Conservation (phyloP, 306 rosid genomes). For the Pterocarpus santalinus region DNA sequence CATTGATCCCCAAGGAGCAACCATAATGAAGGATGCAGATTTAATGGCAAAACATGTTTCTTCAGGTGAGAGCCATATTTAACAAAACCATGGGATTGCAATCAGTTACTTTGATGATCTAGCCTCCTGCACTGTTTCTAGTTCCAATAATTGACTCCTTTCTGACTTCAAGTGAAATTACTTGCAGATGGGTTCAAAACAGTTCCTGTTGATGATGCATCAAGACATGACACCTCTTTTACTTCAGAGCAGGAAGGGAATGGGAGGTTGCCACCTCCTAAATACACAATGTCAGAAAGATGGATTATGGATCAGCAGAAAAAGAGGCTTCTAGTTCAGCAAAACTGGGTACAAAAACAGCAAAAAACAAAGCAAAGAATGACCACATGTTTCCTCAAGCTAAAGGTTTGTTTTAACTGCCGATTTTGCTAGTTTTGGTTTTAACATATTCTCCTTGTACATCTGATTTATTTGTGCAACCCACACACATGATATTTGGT, state of each 20-base stretch:
- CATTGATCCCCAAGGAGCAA: constrained; percentile 59
- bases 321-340: constrained; percentile 73
- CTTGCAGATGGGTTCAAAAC: constrained; percentile 45
- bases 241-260: constrained; percentile 67
- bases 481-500: constrained; percentile 19
- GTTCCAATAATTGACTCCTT: constrained; percentile 48
- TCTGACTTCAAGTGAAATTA: constrained; percentile 35
- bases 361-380: constrained; percentile 80
- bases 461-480: constrained; percentile 28
- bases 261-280: constrained; percentile 66
- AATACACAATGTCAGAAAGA: constrained; percentile 88
- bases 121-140: constrained; percentile 28
- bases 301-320: constrained; percentile 88
- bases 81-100: constrained; percentile 8
- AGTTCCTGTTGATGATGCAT: constrained; percentile 45
- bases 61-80: constrained; percentile 63
- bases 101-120: constrained; percentile 26
- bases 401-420: constrained; percentile 69
- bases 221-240: constrained; percentile 46
- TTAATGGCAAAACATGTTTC: constrained; percentile 61
- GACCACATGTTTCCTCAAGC: constrained; percentile 72
- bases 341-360: constrained; percentile 75
- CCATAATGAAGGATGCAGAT: constrained; percentile 64
- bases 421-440: constrained; percentile 1
- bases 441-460: constrained; percentile 17